These are phyloP conservation scores for Hymenochaete sp. DNA, from an alignment of 1,284 basidiomycete genomes.

Conservation along the genomic window DNA sequence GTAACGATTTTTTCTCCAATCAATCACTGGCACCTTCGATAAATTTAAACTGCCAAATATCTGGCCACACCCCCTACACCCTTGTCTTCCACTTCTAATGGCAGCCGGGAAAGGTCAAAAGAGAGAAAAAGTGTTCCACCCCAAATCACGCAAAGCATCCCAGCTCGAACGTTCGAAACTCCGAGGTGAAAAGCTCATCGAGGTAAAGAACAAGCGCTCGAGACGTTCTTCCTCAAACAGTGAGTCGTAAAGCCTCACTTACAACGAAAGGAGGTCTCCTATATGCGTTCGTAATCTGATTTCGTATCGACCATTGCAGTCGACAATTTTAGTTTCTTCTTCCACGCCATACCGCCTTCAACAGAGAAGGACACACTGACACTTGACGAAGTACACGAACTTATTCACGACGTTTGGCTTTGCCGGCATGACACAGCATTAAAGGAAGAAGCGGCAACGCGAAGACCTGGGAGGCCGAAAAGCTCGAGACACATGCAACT, in stretches of 20 bases:
- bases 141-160: constrained; percentile 72
- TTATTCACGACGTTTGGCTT: constrained; percentile 68
- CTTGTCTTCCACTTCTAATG: too few species aligned
- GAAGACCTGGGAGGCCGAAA: constrained; percentile 75
- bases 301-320: constrained; percentile 31
- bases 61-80: too few species aligned
- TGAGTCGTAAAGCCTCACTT: constrained; percentile 25
- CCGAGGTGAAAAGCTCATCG: constrained; percentile 62
- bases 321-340: constrained; percentile 75
- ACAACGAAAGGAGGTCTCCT: too few species aligned
- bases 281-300: neutral
- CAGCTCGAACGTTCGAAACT: constrained; percentile 68
- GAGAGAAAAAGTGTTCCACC: constrained; percentile 74
- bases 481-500: constrained; percentile 60
- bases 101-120: constrained; percentile 30
- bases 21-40: neutral
- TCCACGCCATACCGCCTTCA: constrained; percentile 58
- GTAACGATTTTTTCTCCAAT: neutral
- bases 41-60: too few species aligned
- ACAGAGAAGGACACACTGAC: constrained; percentile 48
- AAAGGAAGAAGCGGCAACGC: constrained; percentile 48
- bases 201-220: constrained; percentile 43
- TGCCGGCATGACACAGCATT: constrained; percentile 64
- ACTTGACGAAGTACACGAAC: constrained; percentile 57
- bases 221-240: constrained; percentile 51